Conservation (phyloP, 1,139 yeast species). For the Kodamaea anthophila region DNA sequence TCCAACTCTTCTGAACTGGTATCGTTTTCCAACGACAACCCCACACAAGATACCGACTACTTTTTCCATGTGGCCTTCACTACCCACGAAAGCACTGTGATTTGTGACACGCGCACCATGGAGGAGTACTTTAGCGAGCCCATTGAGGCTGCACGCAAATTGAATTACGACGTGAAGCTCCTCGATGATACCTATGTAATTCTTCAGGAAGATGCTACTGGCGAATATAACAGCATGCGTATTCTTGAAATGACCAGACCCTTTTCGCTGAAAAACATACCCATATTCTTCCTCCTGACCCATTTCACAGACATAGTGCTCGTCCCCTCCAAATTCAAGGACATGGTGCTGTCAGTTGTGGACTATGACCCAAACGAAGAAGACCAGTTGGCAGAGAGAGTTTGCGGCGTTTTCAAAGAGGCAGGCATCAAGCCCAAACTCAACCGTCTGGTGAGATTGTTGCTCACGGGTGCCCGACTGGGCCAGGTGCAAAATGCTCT, state of each 20-base stretch:
- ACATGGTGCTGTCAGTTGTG: conserved; percentile 29
- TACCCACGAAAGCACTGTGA: conserved; percentile 51
- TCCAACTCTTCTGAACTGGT: conserved; percentile 4
- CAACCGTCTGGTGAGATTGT: conserved; percentile 32
- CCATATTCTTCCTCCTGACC: conserved; percentile 58
- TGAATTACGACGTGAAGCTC: conserved; percentile 36
- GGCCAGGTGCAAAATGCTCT: conserved; percentile 40
- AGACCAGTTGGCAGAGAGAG: conserved; percentile 9
- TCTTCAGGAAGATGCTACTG: conserved; percentile 59
- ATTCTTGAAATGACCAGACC: conserved; percentile 59
- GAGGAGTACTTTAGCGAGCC: conserved; percentile 32
- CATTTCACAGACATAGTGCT: conserved; percentile 66
- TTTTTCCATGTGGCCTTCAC: conserved; percentile 54
- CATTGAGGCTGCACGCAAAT: conserved; percentile 21
- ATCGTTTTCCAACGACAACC: conserved; percentile 9
- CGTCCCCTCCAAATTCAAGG: conserved; percentile 43
- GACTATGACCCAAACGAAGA: conserved; percentile 2
- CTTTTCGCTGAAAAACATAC: conserved; percentile 48
- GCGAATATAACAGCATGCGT: conserved; percentile 46
- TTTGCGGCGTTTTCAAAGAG: conserved; percentile 37
- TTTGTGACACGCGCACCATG: conserved; percentile 39
- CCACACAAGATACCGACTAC: conserved; percentile 20
- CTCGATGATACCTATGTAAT: conserved; percentile 44
- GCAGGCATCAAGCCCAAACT: conserved; percentile 42
- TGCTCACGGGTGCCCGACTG: conserved; percentile 59